Evolutionary conservation across 495 filamentous ascomycete species (phyloP).

Genomic region (Xylaria bambusicola): DNA sequence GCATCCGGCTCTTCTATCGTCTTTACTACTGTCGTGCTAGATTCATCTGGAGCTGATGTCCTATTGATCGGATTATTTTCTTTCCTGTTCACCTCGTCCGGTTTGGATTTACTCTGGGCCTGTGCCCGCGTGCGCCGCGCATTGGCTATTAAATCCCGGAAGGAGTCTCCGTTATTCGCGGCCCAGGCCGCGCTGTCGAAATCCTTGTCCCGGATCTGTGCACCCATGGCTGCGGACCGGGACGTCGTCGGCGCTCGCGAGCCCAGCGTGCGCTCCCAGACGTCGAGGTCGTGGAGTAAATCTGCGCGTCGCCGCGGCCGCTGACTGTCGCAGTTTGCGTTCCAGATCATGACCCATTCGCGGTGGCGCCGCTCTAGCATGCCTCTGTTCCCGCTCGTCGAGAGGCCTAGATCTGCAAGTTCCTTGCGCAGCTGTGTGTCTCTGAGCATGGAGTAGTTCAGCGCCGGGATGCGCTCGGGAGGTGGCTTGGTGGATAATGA

Average conservation of each 20-base stretch:
- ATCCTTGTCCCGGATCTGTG: constrained; percentile 69
- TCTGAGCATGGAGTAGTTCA: constrained; percentile 81
- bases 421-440: constrained; percentile 77
- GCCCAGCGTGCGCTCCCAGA: constrained; percentile 80
- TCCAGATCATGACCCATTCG: constrained; percentile 95
- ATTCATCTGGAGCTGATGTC: neutral
- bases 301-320: constrained; percentile 68
- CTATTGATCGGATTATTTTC: neutral
- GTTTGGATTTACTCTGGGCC: constrained; percentile 12
- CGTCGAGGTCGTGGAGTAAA: constrained; percentile 72
- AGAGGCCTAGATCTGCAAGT: constrained; percentile 79
- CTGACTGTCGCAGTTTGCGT: constrained; percentile 89
- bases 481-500: constrained; percentile 9
- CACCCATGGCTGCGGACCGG: constrained; percentile 27
- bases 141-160: constrained; percentile 71
- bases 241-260: constrained; percentile 42
- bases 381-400: constrained; percentile 62
- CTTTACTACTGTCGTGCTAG: neutral
- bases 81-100: neutral
- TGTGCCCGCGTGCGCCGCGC: constrained; percentile 55
- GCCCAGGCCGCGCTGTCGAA: constrained; percentile 83
- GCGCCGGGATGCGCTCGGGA: constrained; percentile 69
- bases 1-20: neutral
- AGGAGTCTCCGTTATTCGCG: constrained; percentile 67
- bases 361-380: constrained; percentile 77